These are phyloP conservation scores for Avena sativa DNA, from an alignment of 176 grass and related monocot genomes.

Conservation along the genomic window DNA sequence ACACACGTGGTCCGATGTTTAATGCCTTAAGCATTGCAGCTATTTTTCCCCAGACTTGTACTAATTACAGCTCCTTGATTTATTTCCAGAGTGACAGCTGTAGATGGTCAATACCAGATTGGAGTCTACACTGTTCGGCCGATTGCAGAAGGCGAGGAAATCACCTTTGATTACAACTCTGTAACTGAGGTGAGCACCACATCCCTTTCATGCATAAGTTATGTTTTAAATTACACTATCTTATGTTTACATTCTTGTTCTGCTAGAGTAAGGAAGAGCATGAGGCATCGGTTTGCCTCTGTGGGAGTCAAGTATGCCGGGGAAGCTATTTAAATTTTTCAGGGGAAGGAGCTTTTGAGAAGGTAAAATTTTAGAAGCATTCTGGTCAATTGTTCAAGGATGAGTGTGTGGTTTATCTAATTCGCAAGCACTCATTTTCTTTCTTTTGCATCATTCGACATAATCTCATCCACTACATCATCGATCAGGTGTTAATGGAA, in stretches of 20 bases:
- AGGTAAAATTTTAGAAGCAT: slow-evolving; percentile 60
- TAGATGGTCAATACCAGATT: slow-evolving; percentile 97
- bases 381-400: slow-evolving; percentile 34
- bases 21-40: slow-evolving; percentile 26
- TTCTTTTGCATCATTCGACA: slow-evolving; percentile 36
- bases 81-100: slow-evolving; percentile 85
- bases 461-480: slow-evolving; percentile 20
- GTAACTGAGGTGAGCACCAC: slow-evolving; percentile 86
- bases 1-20: slow-evolving; percentile 10
- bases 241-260: slow-evolving; percentile 49
- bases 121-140: slow-evolving; percentile 92
- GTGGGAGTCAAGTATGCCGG: slow-evolving; percentile 97
- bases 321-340: slow-evolving; percentile 98
- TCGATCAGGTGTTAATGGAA: slow-evolving; percentile 87
- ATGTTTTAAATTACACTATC: slow-evolving; percentile 36
- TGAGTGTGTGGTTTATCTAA: slow-evolving; percentile 26
- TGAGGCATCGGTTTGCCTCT: slow-evolving; percentile 92
- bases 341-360: slow-evolving; percentile 95
- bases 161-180: slow-evolving; percentile 99
- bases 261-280: slow-evolving; percentile 97
- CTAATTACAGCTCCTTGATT: slow-evolving; percentile 38
- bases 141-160: slow-evolving; percentile 97
- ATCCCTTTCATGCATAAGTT: slow-evolving; percentile 33
- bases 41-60: neutral
- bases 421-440: neutral